Conservation (phyloP, 225 moss, liverwort and hornwort genomes). For the Ulota crispa region DNA sequence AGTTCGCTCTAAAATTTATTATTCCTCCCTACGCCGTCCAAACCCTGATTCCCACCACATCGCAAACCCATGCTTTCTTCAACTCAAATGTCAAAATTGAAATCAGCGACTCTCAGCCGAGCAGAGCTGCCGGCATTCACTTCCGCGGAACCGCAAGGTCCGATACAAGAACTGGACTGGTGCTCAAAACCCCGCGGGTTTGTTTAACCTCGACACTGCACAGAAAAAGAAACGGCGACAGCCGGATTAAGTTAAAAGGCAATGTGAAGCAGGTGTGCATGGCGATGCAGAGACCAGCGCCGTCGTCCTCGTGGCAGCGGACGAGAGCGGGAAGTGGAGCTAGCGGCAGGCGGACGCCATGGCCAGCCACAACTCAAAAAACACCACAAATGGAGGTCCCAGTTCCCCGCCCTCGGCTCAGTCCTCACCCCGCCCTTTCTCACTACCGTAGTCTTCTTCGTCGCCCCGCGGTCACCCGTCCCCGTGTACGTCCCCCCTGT, state of each 20-base stretch:
- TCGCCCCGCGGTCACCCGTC: neutral
- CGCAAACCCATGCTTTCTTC: neutral
- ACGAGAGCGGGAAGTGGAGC: conserved; percentile 27
- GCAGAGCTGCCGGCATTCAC: conserved; percentile 14
- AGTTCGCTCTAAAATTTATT: conserved; percentile 12
- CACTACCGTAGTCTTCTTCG: neutral
- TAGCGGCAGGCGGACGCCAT: conserved; percentile 43
- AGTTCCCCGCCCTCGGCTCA: neutral
- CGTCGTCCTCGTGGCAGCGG: conserved; percentile 15
- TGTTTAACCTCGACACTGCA: neutral
- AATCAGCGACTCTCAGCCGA: neutral
- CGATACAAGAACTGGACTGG: neutral
- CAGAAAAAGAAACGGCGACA: neutral
- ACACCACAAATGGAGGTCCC: neutral
- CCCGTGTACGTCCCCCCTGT: neutral
- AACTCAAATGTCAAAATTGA: conserved; percentile 7
- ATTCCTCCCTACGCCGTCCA: neutral
- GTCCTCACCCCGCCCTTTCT: neutral
- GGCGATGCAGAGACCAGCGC: neutral
- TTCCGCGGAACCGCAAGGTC: neutral
- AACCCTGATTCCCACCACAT: conserved; percentile 31
- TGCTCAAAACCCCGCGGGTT: neutral
- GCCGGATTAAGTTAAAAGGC: too few species aligned
- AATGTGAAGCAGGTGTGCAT: neutral
- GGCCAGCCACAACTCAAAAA: conserved; percentile 28